Percentiles rank a stretch among this genome's conserved stretches.
Conservation (phyloP, 2,329 filamentous ascomycete species). For the Coniochaeta sp. region DNA sequence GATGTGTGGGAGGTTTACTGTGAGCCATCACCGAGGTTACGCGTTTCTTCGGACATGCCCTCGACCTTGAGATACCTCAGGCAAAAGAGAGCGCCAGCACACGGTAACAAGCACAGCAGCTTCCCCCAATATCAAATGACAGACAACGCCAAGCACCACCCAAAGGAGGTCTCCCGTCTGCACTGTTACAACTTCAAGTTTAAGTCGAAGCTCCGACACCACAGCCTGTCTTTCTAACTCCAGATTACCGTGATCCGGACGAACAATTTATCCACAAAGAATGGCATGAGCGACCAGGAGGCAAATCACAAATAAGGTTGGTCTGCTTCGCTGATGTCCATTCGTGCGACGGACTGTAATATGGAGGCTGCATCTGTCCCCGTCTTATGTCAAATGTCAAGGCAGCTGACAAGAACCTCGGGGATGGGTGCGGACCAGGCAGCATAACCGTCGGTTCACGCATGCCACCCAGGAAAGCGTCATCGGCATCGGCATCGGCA, state of each 20-base stretch:
- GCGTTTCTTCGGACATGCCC: neutral
- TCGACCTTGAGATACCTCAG: too few species aligned
- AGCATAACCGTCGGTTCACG: constrained; percentile 37
- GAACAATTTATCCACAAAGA: neutral
- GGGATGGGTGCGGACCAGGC: constrained; percentile 40
- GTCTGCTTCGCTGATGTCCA: constrained; percentile 26
- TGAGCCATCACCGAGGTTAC: neutral
- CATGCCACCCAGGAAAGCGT: constrained; percentile 29
- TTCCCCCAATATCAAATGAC: neutral
- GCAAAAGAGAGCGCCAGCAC: too few species aligned
- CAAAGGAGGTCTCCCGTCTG: too few species aligned
- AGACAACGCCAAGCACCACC: neutral
- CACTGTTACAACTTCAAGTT: neutral
- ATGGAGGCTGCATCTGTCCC: constrained; percentile 32
- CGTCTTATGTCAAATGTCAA: constrained; percentile 34
- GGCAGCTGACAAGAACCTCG: constrained; percentile 29
- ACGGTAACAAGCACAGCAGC: too few species aligned
- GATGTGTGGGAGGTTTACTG: neutral
- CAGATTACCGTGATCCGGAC: too few species aligned
- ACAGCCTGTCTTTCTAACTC: too few species aligned
- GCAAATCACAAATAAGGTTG: constrained; percentile 30
- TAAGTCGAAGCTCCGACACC: neutral
- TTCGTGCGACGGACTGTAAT: constrained; percentile 33
- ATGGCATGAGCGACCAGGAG: neutral
- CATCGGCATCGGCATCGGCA: constrained; percentile 17